Percentiles rank a stretch among this genome's conserved stretches.
Evolutionary conservation across 768 basidiomycete species (phyloP).

Genomic region (Goffeauzyma gilvescens): DNA sequence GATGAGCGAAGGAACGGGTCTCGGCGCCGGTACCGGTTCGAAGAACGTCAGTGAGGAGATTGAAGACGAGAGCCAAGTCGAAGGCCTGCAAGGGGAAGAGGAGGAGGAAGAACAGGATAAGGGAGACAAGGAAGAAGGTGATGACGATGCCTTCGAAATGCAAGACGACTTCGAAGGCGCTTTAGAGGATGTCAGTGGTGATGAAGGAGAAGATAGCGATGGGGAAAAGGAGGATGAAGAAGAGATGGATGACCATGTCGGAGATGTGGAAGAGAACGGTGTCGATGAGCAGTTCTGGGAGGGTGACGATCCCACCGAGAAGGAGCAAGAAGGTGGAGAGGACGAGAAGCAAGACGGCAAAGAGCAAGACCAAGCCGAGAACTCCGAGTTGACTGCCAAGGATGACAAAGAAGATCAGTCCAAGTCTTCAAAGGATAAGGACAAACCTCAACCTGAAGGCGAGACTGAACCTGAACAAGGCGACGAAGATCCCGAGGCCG

Average conservation of each 20-base stretch:
- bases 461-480: conserved; percentile 23
- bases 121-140: conserved; percentile 17
- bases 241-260: conserved; percentile 66
- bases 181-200: conserved; percentile 56
- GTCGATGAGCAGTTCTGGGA: conserved; percentile 97
- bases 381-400: conserved; percentile 62
- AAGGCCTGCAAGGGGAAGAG: conserved; percentile 54
- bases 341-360: conserved; percentile 41
- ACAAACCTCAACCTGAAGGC: conserved; percentile 14
- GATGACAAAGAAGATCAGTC: conserved; percentile 39
- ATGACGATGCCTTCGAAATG: conserved; percentile 72
- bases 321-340: conserved; percentile 36
- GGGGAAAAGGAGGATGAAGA: conserved; percentile 37
- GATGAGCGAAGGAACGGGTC: conserved; percentile 54
- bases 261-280: conserved; percentile 61
- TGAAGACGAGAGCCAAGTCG: conserved; percentile 88
- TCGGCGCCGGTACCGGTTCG: conserved; percentile 68
- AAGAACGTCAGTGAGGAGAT: conserved; percentile 88
- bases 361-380: conserved; percentile 43
- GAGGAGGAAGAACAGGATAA: conserved; percentile 36
- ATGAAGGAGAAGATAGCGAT: conserved; percentile 37
- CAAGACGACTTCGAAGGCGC: conserved; percentile 70
- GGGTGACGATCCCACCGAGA: conserved; percentile 44
- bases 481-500: conserved; percentile 7
- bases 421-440: conserved; percentile 24